Percentiles rank a stretch among this genome's conserved stretches.
Evolutionary conservation across 805 yeast species (phyloP).

Genomic region (Starmerella bombicola): DNA sequence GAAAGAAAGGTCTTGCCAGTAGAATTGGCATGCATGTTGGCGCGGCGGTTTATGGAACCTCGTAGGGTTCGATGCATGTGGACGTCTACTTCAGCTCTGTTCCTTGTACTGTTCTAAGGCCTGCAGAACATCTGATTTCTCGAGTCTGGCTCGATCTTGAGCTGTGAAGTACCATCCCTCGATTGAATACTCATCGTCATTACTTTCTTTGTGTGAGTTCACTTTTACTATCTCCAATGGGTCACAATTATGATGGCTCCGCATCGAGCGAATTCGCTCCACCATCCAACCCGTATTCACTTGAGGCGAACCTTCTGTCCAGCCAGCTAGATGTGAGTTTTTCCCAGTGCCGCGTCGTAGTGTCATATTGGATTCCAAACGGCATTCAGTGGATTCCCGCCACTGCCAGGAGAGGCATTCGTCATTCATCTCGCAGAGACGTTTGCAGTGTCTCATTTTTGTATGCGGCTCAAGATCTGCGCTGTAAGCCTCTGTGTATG

Average conservation of each 20-base stretch:
- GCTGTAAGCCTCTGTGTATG: background rate
- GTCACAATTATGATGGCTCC: slow-evolving; percentile 23
- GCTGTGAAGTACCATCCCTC: slow-evolving; percentile 7
- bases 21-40: too few species aligned
- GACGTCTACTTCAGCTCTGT: too few species aligned
- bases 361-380: slow-evolving; percentile 7
- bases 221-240: slow-evolving; percentile 1
- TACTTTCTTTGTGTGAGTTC: background rate
- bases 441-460: slow-evolving; percentile 10
- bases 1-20: too few species aligned
- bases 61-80: too few species aligned
- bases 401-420: slow-evolving; percentile 19
- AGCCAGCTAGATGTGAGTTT: slow-evolving; percentile 8
- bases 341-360: slow-evolving; percentile 16
- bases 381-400: slow-evolving; percentile 13
- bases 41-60: too few species aligned
- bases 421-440: slow-evolving; percentile 11
- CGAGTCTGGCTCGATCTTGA: slow-evolving; percentile 1
- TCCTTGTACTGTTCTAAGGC: background rate
- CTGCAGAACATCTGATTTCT: slow-evolving; percentile 6
- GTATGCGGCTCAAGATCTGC: slow-evolving; percentile 15
- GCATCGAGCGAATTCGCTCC: slow-evolving; percentile 25
- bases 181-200: background rate
- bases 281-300: slow-evolving; percentile 26
- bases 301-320: background rate